A percentile compares a stretch with the other conserved stretches of the same genome.
Conservation (phyloP, 169 alveolate species). For the Plasmodium adleri region DNA sequence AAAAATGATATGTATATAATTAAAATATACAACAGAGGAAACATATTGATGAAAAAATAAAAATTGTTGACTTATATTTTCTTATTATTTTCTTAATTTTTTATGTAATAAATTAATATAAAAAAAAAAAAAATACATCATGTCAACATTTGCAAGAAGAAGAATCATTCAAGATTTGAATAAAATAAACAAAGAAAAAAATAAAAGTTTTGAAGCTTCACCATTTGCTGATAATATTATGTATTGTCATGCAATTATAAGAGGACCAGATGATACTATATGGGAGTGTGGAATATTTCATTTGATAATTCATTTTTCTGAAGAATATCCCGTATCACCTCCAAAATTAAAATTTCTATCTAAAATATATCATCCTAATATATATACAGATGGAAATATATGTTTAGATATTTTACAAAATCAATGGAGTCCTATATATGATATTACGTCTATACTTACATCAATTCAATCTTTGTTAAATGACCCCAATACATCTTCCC, state of each 20-base stretch:
- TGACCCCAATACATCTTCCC: constrained; percentile 96
- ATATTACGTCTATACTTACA: constrained; percentile 93
- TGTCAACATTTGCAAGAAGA: constrained; percentile 90
- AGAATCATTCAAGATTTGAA: constrained; percentile 92
- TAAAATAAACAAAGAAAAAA: constrained; percentile 91
- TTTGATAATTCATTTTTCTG: constrained; percentile 91
- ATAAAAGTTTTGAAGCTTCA: constrained; percentile 91
- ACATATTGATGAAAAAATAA: too few relatives aligned
- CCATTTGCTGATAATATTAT: constrained; percentile 94
- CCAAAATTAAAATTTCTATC: constrained; percentile 91
- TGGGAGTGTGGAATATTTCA: constrained; percentile 97
- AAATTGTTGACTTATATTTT: too few relatives aligned
- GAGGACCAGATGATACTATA: constrained; percentile 96
- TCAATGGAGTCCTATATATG: constrained; percentile 97
- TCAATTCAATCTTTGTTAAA: constrained; percentile 94
- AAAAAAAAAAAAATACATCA: not conserved
- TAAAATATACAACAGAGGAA: too few relatives aligned
- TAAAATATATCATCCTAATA: constrained; percentile 93
- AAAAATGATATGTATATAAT: too few relatives aligned
- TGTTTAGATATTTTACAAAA: constrained; percentile 93
- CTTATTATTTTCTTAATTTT: too few relatives aligned
- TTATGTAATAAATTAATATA: too few relatives aligned
- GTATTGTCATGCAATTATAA: constrained; percentile 96
- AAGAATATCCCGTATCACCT: constrained; percentile 94
- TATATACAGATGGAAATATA: constrained; percentile 92